Percentiles rank a stretch among this genome's conserved stretches.
phyloP scores from a whole-genome alignment of 192 early-diverging fungal species.

The Funneliformis mosseae region DNA sequence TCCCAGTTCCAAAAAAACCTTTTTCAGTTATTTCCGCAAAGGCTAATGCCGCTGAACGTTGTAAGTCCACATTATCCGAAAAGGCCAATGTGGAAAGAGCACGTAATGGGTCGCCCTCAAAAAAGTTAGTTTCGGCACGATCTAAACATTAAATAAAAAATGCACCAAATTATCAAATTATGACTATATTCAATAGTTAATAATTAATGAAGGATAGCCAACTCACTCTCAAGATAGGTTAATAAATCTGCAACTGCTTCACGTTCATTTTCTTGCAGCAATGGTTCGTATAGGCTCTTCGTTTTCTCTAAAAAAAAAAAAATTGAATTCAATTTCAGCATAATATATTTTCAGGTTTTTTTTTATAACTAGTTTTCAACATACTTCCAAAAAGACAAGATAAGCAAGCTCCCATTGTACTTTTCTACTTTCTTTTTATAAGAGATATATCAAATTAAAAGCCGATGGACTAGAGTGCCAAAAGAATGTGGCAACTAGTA shows the following conservation, averaged over 20 bases:
- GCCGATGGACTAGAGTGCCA: background rate
- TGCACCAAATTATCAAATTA: background rate
- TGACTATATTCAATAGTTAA: background rate
- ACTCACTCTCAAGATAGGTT: constrained; percentile 68
- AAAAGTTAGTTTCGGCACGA: constrained; percentile 80
- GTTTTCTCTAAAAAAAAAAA: constrained; percentile 13
- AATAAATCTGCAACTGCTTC: constrained; percentile 68
- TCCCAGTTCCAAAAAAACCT: constrained; percentile 42
- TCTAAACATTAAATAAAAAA: constrained; percentile 46
- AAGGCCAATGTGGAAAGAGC: constrained; percentile 83
- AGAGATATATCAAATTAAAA: background rate
- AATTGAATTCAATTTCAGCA: background rate
- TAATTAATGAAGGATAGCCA: background rate
- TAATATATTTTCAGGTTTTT: too few species aligned
- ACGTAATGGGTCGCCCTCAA: constrained; percentile 76
- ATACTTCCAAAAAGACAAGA: constrained; percentile 29
- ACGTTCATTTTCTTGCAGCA: constrained; percentile 70
- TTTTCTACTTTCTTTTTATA: background rate
- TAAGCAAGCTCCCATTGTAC: constrained; percentile 29
- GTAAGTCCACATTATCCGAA: constrained; percentile 82
- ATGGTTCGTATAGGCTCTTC: constrained; percentile 59
- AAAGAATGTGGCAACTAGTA: constrained; percentile 6
- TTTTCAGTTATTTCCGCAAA: constrained; percentile 91
- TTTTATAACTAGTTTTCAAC: background rate
- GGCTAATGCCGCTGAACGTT: constrained; percentile 83